Conservation (phyloP, 2,329 filamentous ascomycete genomes). For the Chaetomium olivaceum region DNA sequence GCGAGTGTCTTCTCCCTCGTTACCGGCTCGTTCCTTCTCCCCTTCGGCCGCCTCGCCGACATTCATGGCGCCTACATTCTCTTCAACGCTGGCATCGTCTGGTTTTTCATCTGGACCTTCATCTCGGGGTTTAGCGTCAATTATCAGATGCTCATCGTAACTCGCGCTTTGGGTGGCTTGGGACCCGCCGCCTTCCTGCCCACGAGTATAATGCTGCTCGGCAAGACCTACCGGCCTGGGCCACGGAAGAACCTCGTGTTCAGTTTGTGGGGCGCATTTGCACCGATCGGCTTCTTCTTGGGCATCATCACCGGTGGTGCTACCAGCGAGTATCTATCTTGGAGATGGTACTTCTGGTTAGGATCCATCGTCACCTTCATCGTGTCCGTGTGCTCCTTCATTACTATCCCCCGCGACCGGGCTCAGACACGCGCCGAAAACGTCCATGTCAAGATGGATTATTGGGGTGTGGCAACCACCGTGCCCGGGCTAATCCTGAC, state of each 20-base stretch:
- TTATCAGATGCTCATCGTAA: constrained; percentile 70
- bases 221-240: constrained; percentile 67
- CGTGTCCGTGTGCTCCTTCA: constrained; percentile 46
- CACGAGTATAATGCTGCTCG: constrained; percentile 67
- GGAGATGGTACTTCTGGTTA: constrained; percentile 72
- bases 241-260: constrained; percentile 70
- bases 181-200: constrained; percentile 72
- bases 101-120: constrained; percentile 70
- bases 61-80: constrained; percentile 63
- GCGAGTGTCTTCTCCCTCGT: constrained; percentile 61
- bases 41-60: constrained; percentile 62
- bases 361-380: constrained; percentile 50
- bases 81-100: constrained; percentile 60
- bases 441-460: constrained; percentile 61
- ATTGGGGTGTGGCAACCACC: constrained; percentile 61
- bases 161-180: constrained; percentile 72
- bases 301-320: constrained; percentile 69
- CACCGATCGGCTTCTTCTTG: constrained; percentile 59
- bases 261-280: constrained; percentile 58
- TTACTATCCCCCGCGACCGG: constrained; percentile 44
- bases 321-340: constrained; percentile 59
- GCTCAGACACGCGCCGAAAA: constrained; percentile 31
- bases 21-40: constrained; percentile 59
- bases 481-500: constrained; percentile 67
- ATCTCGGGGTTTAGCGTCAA: constrained; percentile 69